Percentiles rank a stretch among this genome's conserved stretches.
Conservation (phyloP, 2,329 filamentous ascomycete species). For the Cryphonectria naterciae region DNA sequence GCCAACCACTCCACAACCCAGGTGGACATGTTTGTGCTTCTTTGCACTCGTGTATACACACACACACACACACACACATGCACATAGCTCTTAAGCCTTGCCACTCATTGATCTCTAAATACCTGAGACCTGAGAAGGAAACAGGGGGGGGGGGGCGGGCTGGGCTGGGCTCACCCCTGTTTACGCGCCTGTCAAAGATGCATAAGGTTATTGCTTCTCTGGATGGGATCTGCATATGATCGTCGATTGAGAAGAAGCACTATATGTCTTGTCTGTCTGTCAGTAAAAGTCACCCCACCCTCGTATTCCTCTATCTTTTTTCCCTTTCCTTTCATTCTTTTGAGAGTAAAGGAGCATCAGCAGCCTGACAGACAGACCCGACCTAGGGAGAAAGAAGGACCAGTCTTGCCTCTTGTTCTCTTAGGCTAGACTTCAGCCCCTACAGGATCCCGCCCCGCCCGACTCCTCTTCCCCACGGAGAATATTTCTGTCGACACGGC, state of each 20-base stretch:
- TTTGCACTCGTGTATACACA: neutral
- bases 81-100: neutral
- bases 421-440: neutral
- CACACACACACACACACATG: neutral
- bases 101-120: neutral
- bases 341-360: neutral
- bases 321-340: too few relatives aligned
- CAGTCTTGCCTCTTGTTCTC: neutral
- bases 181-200: slow-evolving; percentile 22
- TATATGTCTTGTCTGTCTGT: neutral
- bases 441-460: neutral
- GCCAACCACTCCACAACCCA: neutral
- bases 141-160: too few relatives aligned
- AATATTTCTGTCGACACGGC: neutral
- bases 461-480: neutral
- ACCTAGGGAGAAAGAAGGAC: neutral
- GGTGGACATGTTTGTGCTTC: neutral
- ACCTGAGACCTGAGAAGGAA: slow-evolving; percentile 7
- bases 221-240: neutral
- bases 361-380: neutral
- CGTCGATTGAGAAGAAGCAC: slow-evolving; percentile 3
- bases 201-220: slow-evolving; percentile 4
- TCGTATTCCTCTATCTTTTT: neutral
- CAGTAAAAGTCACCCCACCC: too few relatives aligned
- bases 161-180: slow-evolving; percentile 21